Base-by-base conservation (phyloP, 805 yeast genomes). In the Metschnikowia shivogae region DNA sequence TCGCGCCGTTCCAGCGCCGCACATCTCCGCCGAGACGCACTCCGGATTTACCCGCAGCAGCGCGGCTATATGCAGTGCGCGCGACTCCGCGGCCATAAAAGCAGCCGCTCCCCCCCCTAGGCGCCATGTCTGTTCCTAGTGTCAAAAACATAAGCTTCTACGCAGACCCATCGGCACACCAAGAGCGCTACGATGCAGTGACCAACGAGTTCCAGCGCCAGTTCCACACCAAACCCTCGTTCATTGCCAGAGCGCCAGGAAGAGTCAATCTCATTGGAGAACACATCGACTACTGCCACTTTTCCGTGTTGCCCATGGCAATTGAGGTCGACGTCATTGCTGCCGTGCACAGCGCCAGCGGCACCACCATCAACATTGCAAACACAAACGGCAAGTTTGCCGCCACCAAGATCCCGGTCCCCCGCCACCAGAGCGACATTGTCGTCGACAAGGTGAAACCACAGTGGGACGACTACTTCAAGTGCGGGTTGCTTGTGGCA, bases 231-330 rank as follows among this genome's bases (percentile, higher is more conserved):
- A 55, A 59, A 6, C 75, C 78, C 4, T 73, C 70, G 29, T 74
- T 81, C 56, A 62, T 79, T 32, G 66, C 81, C 19, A 69, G 89
- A 41, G 77, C 86, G 12, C 89, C 90, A n/a, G 89, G 89, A 28
- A 67, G 90, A 54, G 89, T 84, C 43, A 84, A 83, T 59, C 65
- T 84, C 47, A 81, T 84, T 45, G 89, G 90, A 31, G 89, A 84
- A 53, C 90, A 84, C 58, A 78, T 84, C 44, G 89, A 84, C 63
- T 84, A 83, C 59, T 76, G 78, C 52, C 74, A 76, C 55, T 84
- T 80, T 59, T 73, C 86, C 6, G 85, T 81, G 9, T 70, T 84
- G 52, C 89, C 89, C 13, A 78, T 84, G 82, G 89, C 90, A 3
- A 78, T 84, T 31, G 84, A 80, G 36, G 73, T 67, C 17, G 87